Base-by-base conservation (phyloP, 2,329 filamentous ascomycete genomes). In the Colletotrichum tofieldiae region DNA sequence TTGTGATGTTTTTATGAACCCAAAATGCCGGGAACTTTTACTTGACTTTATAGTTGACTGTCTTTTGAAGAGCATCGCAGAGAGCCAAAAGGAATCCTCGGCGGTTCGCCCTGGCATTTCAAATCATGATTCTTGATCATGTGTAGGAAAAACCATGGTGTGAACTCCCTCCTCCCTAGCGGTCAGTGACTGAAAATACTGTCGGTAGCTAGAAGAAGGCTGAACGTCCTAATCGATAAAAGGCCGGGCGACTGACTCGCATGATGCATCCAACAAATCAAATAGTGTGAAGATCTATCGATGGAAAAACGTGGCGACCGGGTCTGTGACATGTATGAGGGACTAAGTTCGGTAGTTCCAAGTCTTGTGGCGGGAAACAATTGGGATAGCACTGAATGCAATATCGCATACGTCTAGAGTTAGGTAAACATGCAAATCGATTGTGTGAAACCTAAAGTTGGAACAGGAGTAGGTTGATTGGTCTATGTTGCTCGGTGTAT, bases 271-370 rank as follows among this genome's bases (percentile, higher is more conserved):
- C 45, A 54, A 61, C 54, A 20, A 59, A 71, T 58, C 43, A 65
- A 74, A 75, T 75, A 74, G 65, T 73, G 29, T 52, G 35, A 23
- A 32, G 23, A n/a, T 29, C 41, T 75, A 75, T 75, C 66, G 74
- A 65, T 26, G 11, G 37, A 47, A 66, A 73, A 73, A 75, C 74
- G 74, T 74, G 74, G 74, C 70, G 58, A 59, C 65, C 66, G 68
- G 59, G 64, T 60, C 35, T 52, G 61, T 65, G 47, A 61, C 54
- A 72, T 70, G 51, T 49, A 47, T 69, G 18, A 65, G 9, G n/a
- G 12, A 16, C 37, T 35, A 51, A 26, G 11, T 39, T 45, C 35
- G 58, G 43, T 39, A 12, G 20, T 37, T 4, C 35, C 58, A 26
- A 26, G 29, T 20, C 45, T 26, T 23, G 58, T 37, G 23, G 26